Conservation (phyloP, 2,329 filamentous ascomycete species). For the Aschersonia sp. region DNA sequence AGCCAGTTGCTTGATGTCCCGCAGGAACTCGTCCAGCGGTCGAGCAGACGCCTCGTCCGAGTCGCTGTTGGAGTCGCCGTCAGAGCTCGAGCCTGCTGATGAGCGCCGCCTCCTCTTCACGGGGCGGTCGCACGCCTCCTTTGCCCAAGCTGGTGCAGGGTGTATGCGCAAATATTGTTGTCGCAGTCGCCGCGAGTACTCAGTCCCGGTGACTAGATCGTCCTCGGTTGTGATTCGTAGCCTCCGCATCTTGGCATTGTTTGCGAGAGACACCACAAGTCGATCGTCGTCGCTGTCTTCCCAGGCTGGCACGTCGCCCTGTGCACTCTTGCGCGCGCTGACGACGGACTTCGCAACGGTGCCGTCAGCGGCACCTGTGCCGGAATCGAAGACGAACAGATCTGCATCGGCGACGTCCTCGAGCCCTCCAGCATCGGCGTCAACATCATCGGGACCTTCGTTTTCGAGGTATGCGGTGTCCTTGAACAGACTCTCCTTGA, state of each 20-base stretch:
- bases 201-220: constrained; percentile 72
- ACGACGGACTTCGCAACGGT: constrained; percentile 13
- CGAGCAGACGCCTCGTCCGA: constrained; percentile 53
- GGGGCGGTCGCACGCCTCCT: constrained; percentile 32
- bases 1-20: constrained; percentile 56
- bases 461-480: constrained; percentile 8
- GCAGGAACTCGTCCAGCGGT: constrained; percentile 68
- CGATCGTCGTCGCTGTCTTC: constrained; percentile 93
- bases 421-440: constrained; percentile 35
- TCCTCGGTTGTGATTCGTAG: constrained; percentile 68
- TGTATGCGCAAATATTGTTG: constrained; percentile 56
- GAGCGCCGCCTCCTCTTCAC: constrained; percentile 36
- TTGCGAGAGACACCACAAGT: constrained; percentile 65
- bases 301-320: constrained; percentile 52
- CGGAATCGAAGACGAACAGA: constrained; percentile 73
- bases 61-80: constrained; percentile 41
- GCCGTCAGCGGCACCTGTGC: constrained; percentile 19
- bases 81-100: constrained; percentile 38
- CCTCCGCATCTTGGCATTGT: constrained; percentile 62
- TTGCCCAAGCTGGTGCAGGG: constrained; percentile 46
- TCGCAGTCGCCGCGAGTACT: constrained; percentile 70
- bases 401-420: constrained; percentile 60
- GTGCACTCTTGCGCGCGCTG: constrained; percentile 8
- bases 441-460: constrained; percentile 26
- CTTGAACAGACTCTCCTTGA: constrained; percentile 57